Evolutionary conservation across 116 monocot genomes (phyloP), one percentile per base, ranked within the genome.

Genomic region (Dioscorea cayenensis): DNA sequence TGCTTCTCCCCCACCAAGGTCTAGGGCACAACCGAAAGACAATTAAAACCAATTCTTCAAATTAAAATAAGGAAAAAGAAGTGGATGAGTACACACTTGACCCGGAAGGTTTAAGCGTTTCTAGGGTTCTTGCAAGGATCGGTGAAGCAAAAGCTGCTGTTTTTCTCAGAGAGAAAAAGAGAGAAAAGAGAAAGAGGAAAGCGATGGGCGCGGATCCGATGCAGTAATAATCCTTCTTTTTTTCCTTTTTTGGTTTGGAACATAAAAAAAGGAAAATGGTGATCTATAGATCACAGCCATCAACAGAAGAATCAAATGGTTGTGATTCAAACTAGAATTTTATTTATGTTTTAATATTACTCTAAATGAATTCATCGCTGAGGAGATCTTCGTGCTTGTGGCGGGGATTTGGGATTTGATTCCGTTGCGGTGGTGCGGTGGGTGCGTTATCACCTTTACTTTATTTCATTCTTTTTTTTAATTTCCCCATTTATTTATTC

Each of bases 121-220:
- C 62, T 55, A 55, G 32, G 65, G 28, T 65, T 65, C 28, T 65
- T 65, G 65, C 65, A 65, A 23, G 25, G 65, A 65, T 32, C 65
- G 32, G 32, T 23, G 5, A 65, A 29, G 52, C 52, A 43, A 43
- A 43, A 63, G 23, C 32, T 32, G 32, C 65, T 32, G 65, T 29
- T 65, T 65, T 65, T 27, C 25, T n/a, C n/a, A n/a, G n/a, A n/a
- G n/a, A n/a, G n/a, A n/a, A n/a, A 55, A 1, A 55, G 52, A 14
- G 52, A n/a, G n/a, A n/a, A n/a, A 11, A 14, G 52, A 55, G 52
- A 51, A 51, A 51, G 16, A 51, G 16, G 51, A n/a, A 51, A 51
- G 51, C 51, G 9, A 55, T 43, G 43, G 43, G 7, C 43, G 43
- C 2, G 58, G n/a, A 12, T 27, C 23, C 20, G 7, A 9, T 27